A percentile compares a stretch with the other conserved stretches of the same genome.
phyloP scores from a whole-genome alignment of 805 yeast species.

The Sungouiella thailandica region DNA sequence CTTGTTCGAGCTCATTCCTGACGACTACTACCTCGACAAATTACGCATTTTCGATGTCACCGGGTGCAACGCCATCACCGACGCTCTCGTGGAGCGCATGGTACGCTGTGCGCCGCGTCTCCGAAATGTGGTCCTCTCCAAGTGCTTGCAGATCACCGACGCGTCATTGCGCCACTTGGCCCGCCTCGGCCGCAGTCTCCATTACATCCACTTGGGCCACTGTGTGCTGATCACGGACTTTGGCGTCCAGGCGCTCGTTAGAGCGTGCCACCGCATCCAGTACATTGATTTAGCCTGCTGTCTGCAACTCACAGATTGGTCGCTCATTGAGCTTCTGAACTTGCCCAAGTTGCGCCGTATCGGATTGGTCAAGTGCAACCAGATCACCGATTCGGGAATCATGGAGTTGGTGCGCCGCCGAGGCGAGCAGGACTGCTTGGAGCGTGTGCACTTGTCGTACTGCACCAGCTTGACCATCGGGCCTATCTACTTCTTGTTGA shows the following conservation, averaged over 20 bases:
- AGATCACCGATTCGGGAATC: slow-evolving; percentile 82
- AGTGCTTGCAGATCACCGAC: slow-evolving; percentile 85
- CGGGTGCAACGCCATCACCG: slow-evolving; percentile 76
- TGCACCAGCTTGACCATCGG: slow-evolving; percentile 75
- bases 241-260: slow-evolving; percentile 72
- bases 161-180: slow-evolving; percentile 68
- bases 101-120: slow-evolving; percentile 77
- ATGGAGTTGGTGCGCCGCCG: slow-evolving; percentile 61
- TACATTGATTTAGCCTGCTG: slow-evolving; percentile 96
- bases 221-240: slow-evolving; percentile 85
- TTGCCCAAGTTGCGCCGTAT: slow-evolving; percentile 81
- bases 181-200: slow-evolving; percentile 70
- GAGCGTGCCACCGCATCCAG: slow-evolving; percentile 77
- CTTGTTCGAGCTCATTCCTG: slow-evolving; percentile 53
- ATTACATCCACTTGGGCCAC: slow-evolving; percentile 90
- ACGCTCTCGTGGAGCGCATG: slow-evolving; percentile 66
- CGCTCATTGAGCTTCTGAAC: slow-evolving; percentile 69
- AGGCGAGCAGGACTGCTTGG: slow-evolving; percentile 75
- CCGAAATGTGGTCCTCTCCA: slow-evolving; percentile 83
- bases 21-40: slow-evolving; percentile 48
- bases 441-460: slow-evolving; percentile 89
- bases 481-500: slow-evolving; percentile 71
- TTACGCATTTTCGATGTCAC: slow-evolving; percentile 82
- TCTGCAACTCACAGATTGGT: slow-evolving; percentile 76
- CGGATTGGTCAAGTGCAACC: slow-evolving; percentile 86